Evolutionary conservation across 768 basidiomycete species (phyloP).

Genomic region (Leccinum barrowsii): DNA sequence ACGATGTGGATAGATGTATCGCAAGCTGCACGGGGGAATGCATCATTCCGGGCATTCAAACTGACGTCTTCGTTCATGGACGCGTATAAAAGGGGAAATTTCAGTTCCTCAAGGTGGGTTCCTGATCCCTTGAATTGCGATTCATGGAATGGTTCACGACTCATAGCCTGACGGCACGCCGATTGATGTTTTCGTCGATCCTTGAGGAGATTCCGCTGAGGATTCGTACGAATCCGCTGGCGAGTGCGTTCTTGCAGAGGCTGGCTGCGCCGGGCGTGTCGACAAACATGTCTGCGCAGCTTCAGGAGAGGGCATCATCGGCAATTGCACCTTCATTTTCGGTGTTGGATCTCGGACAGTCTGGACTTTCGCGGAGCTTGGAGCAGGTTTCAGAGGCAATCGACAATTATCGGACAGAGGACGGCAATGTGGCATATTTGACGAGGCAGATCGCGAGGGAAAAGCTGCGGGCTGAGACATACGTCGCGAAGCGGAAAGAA

Average conservation of each 20-base stretch:
- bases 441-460: slow-evolving; percentile 87
- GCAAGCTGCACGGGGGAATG: slow-evolving; percentile 75
- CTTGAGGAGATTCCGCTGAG: slow-evolving; percentile 83
- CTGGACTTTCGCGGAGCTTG: slow-evolving; percentile 69
- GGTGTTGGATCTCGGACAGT: slow-evolving; percentile 65
- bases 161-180: slow-evolving; percentile 70
- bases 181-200: slow-evolving; percentile 81
- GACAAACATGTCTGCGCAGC: slow-evolving; percentile 35
- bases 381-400: slow-evolving; percentile 84
- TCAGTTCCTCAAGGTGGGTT: slow-evolving; percentile 77
- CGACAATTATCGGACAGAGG: slow-evolving; percentile 84
- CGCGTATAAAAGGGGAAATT: slow-evolving; percentile 79
- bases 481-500: slow-evolving; percentile 82
- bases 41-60: slow-evolving; percentile 86
- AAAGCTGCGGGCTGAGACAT: slow-evolving; percentile 71
- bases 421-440: slow-evolving; percentile 88
- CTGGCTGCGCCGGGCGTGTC: slow-evolving; percentile 47
- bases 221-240: slow-evolving; percentile 76
- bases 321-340: slow-evolving; percentile 61
- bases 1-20: slow-evolving; percentile 57
- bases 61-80: slow-evolving; percentile 77
- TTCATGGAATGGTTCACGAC: slow-evolving; percentile 10
- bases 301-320: slow-evolving; percentile 37
- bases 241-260: slow-evolving; percentile 73
- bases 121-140: neutral